Evolutionary conservation across 176 grass and related monocot species (phyloP).

Genomic region (Eleusine indica): DNA sequence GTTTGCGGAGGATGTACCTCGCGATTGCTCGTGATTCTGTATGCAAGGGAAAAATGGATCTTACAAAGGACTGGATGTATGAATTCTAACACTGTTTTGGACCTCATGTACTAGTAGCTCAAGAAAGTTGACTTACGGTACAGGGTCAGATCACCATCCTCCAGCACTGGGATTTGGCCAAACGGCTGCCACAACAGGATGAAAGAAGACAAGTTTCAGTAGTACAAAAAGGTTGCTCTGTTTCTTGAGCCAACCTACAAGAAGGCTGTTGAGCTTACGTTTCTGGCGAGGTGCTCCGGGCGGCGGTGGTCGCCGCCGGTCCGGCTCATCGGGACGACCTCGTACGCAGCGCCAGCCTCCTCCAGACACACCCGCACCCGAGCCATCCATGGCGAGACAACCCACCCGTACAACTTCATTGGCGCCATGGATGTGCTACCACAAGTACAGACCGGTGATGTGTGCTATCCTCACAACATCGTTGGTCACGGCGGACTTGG

Average conservation of each 20-base stretch:
- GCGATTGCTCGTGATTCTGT: constrained; percentile 55
- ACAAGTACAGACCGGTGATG: not conserved
- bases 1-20: constrained; percentile 44
- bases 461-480: not conserved
- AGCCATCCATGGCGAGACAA: constrained; percentile 46
- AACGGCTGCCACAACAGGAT: constrained; percentile 35
- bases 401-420: constrained; percentile 55
- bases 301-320: constrained; percentile 46
- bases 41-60: not conserved
- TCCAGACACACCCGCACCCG: constrained; percentile 52
- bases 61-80: too few species aligned
- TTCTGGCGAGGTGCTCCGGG: constrained; percentile 56
- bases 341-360: constrained; percentile 53
- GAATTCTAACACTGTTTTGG: not conserved
- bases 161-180: constrained; percentile 51
- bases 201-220: not conserved
- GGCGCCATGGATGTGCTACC: constrained; percentile 10
- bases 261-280: constrained; percentile 20
- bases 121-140: constrained; percentile 36
- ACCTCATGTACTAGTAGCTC: not conserved
- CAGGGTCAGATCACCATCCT: constrained; percentile 56
- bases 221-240: not conserved
- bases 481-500: not conserved
- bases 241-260: not conserved
- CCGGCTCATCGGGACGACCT: constrained; percentile 50